phyloP scores from a whole-genome alignment of 2,329 filamentous ascomycete genomes.

The Curvularia hawaiiensis region DNA sequence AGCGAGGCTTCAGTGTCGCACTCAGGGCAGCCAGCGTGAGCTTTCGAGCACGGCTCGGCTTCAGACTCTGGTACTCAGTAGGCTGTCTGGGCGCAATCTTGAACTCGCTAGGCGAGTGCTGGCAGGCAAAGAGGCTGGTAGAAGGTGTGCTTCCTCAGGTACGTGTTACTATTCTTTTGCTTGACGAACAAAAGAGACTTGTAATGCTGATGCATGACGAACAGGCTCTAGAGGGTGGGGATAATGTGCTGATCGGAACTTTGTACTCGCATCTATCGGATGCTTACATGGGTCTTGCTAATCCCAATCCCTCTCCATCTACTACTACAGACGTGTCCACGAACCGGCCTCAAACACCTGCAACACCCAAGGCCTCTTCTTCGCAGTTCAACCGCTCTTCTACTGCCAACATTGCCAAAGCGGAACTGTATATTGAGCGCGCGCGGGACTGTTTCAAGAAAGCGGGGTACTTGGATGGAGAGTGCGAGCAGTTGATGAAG shows the following conservation, averaged over 20 bases:
- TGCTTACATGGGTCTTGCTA: constrained; percentile 77
- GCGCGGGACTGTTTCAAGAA: constrained; percentile 59
- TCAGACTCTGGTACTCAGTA: constrained; percentile 74
- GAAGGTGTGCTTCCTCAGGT: constrained; percentile 75
- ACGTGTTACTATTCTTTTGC: constrained; percentile 12
- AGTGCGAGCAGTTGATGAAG: constrained; percentile 81
- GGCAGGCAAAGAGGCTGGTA: constrained; percentile 67
- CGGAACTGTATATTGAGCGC: constrained; percentile 45
- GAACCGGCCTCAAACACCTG: not conserved
- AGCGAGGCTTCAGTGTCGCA: constrained; percentile 77
- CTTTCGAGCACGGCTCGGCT: constrained; percentile 70
- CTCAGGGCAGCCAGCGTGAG: constrained; percentile 77
- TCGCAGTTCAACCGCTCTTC: constrained; percentile 20
- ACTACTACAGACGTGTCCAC: not conserved
- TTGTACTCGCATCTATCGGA: constrained; percentile 76
- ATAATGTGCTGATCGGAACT: constrained; percentile 64
- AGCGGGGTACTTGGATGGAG: constrained; percentile 70
- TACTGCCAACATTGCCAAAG: constrained; percentile 34
- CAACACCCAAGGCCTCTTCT: constrained; percentile 3
- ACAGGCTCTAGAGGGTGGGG: constrained; percentile 68
- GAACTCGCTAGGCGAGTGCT: constrained; percentile 72
- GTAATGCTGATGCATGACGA: not conserved
- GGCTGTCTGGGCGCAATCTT: constrained; percentile 71
- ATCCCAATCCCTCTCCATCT: constrained; percentile 44
- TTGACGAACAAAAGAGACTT: no score